Conservation (phyloP, 2,329 filamentous ascomycete genomes). For the Trichoderma semiorbis region DNA sequence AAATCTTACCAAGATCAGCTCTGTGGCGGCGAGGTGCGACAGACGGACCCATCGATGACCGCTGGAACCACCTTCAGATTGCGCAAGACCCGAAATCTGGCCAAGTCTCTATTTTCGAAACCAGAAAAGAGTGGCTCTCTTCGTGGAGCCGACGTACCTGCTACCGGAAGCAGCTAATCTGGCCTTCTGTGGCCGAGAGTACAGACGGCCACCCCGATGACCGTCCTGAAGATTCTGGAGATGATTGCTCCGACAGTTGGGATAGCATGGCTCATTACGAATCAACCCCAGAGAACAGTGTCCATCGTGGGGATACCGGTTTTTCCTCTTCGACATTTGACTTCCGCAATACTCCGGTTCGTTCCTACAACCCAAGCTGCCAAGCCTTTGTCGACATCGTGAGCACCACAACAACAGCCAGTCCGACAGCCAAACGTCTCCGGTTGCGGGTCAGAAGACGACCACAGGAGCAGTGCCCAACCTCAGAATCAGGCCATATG, state of each 20-base stretch:
- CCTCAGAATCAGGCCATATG: background rate
- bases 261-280: constrained; percentile 31
- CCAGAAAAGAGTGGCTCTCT: constrained; percentile 62
- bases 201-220: background rate
- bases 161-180: constrained; percentile 56
- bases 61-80: constrained; percentile 66
- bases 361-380: constrained; percentile 52
- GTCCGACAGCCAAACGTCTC: constrained; percentile 35
- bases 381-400: constrained; percentile 59
- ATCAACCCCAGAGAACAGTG: constrained; percentile 13
- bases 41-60: constrained; percentile 70
- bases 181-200: constrained; percentile 26
- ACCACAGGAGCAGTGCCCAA: background rate
- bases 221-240: background rate
- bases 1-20: constrained; percentile 39
- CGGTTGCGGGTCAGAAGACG: constrained; percentile 38
- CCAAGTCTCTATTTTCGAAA: constrained; percentile 60
- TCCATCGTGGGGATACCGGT: constrained; percentile 49
- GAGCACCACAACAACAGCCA: constrained; percentile 41
- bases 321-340: constrained; percentile 42
- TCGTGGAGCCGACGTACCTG: constrained; percentile 62
- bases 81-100: constrained; percentile 58
- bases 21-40: constrained; percentile 62
- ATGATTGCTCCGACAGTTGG: constrained; percentile 24
- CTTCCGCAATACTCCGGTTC: constrained; percentile 51